These are phyloP conservation scores for Pisolithus tinctorius DNA, from an alignment of 768 basidiomycete species.

Conservation along the genomic window DNA sequence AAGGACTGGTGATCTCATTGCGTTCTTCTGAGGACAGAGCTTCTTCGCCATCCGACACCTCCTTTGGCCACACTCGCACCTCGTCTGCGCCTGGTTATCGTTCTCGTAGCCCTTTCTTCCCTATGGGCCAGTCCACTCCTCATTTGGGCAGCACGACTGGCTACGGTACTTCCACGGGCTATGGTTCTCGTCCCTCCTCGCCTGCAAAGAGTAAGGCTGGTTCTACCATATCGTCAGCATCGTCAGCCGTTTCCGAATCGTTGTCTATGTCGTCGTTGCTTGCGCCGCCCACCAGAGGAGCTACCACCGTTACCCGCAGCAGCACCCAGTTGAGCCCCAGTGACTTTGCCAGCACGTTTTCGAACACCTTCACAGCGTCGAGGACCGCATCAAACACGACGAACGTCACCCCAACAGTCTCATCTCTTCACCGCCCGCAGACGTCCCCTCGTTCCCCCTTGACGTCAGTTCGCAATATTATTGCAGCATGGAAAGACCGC, in stretches of 20 bases:
- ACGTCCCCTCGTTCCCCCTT: conserved; percentile 65
- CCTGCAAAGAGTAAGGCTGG: conserved; percentile 38
- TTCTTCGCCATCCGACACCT: conserved; percentile 29
- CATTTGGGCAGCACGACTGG: conserved; percentile 30
- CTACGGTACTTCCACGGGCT: conserved; percentile 23
- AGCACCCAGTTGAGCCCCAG: conserved; percentile 31
- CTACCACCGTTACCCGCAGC: conserved; percentile 19
- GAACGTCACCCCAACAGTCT: conserved; percentile 35
- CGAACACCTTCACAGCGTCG: conserved; percentile 35
- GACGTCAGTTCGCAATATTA: conserved; percentile 70
- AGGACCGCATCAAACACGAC: conserved; percentile 17
- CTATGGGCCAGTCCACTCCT: conserved; percentile 35
- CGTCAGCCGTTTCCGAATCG: conserved; percentile 16
- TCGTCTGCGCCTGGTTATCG: conserved; percentile 43
- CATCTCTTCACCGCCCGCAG: conserved; percentile 56
- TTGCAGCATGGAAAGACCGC: conserved; percentile 75
- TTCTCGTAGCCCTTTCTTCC: conserved; percentile 23
- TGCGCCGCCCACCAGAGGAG: conserved; percentile 40
- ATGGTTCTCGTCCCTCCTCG: conserved; percentile 41
- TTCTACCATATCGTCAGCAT: conserved; percentile 22
- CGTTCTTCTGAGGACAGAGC: conserved; percentile 62
- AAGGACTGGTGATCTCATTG: conserved; percentile 64
- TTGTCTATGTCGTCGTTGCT: conserved; percentile 37
- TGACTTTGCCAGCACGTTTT: conserved; percentile 31
- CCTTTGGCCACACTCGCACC: conserved; percentile 44